Evolutionary conservation across 2,329 filamentous ascomycete species (phyloP).

Genomic region (Aspergillaceae sp.): DNA sequence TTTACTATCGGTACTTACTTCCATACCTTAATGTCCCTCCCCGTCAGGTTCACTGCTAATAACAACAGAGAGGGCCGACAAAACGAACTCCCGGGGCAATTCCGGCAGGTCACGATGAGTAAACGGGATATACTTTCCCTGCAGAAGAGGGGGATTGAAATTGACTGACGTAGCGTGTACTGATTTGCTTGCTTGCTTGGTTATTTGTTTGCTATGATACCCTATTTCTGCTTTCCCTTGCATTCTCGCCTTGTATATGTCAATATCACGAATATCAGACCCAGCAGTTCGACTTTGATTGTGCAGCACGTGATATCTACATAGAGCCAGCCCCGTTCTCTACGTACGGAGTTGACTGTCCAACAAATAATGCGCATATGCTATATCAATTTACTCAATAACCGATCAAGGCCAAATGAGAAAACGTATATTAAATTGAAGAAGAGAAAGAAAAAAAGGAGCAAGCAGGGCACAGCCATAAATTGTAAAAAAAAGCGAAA

Average conservation of each 20-base stretch:
- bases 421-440: background rate
- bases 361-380: too few species aligned
- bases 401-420: background rate
- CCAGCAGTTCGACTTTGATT: too few species aligned
- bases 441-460: background rate
- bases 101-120: constrained; percentile 35
- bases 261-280: too few species aligned
- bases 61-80: constrained; percentile 16
- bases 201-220: background rate
- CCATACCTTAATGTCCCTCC: background rate
- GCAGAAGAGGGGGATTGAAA: constrained; percentile 4
- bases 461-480: background rate
- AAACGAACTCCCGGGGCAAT: constrained; percentile 33
- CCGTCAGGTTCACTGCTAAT: too few species aligned
- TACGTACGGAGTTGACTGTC: too few species aligned
- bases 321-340: too few species aligned
- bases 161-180: background rate
- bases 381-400: background rate
- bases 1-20: constrained; percentile 27
- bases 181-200: background rate
- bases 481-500: background rate
- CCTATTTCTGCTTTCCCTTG: background rate
- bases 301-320: too few species aligned
- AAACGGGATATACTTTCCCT: constrained; percentile 8
- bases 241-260: too few species aligned